Evolutionary conservation across 1,284 basidiomycete species (phyloP), one percentile per base, ranked within the genome.

Genomic region (Tilletia setariae): DNA sequence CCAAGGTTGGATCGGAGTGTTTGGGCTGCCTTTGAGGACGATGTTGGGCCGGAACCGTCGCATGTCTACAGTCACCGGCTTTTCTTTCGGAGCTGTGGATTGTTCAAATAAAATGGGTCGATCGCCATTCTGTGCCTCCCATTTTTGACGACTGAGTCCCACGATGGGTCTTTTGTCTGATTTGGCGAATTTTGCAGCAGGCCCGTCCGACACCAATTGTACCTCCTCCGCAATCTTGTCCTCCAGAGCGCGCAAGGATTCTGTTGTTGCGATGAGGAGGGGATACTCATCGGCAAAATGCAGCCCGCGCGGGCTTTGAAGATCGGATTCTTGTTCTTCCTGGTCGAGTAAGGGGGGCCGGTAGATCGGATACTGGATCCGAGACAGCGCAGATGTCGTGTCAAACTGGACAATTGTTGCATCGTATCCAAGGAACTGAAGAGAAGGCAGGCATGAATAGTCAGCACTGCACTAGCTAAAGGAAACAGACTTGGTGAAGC

Each of bases 231-330:
- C 4, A 7, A 79, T 67, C 43, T 75, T 74, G 2, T 42, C 44
- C 15, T 72, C 65, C 1, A 79, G 64, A 8, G 42, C 72, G 0
- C 47, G 44, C 1, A 79, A 67, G 11, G 69, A 71, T 59, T 75
- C 76, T 3, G 47, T 30, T 15, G 72, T 76, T 4, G 77, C 68
- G 19, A 79, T 67, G 2, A 77, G 69, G 0, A 79, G 71, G 2
- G 77, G 77, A 56, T 79, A 79, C 40, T 76, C 74, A 63, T 79
- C 76, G 46, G 76, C 74, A 40, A 77, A 79, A 46, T 77, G 76
- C 40, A 79, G 70, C 0, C 72, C 72, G 13, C 71, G 68, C 32
- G 65, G 68, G 1, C 70, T 65, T 13, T 71, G 15, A 15, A 78
- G 56, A 16, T 25, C 28, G 25, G 30, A 19, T 0, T 1, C 47